phyloP scores from a whole-genome alignment of 2,329 filamentous ascomycete genomes.

The Cercospora sp. region DNA sequence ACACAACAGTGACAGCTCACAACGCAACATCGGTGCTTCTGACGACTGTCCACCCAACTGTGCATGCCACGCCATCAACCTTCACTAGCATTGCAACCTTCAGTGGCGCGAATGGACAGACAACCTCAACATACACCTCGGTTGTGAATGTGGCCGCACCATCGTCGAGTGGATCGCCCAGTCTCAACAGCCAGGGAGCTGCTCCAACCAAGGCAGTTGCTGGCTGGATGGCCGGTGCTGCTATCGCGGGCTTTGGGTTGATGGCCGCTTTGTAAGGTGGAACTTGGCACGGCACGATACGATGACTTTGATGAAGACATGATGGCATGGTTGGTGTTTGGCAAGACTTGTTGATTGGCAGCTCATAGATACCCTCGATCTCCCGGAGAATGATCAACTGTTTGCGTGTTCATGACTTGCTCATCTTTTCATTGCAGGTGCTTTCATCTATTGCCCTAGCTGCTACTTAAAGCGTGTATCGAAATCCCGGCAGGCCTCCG shows the following conservation, averaged over 20 bases:
- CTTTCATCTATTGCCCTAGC: neutral
- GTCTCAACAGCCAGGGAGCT: conserved; percentile 18
- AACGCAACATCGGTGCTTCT: conserved; percentile 20
- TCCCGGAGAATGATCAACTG: neutral
- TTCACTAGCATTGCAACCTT: conserved; percentile 21
- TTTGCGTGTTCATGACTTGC: neutral
- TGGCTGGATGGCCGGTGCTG: conserved; percentile 13
- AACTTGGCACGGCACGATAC: neutral
- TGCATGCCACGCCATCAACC: conserved; percentile 13
- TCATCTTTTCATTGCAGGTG: too few species aligned
- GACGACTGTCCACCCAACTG: conserved; percentile 16
- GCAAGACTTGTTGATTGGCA: neutral
- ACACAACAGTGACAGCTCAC: conserved; percentile 13
- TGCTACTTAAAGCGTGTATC: conserved; percentile 16
- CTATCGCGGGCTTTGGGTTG: conserved; percentile 11
- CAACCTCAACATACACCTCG: conserved; percentile 18
- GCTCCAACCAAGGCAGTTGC: conserved; percentile 3
- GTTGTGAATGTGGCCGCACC: conserved; percentile 12
- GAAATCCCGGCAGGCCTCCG: conserved; percentile 28
- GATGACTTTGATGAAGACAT: neutral
- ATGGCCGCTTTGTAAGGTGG: conserved; percentile 10
- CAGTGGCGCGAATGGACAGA: conserved; percentile 16
- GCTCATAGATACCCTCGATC: neutral
- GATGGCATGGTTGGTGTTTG: neutral
- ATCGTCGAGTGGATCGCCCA: conserved; percentile 9